Evolutionary conservation across 345 rosid genomes (phyloP).

Genomic region (Eucalyptus urophylla): DNA sequence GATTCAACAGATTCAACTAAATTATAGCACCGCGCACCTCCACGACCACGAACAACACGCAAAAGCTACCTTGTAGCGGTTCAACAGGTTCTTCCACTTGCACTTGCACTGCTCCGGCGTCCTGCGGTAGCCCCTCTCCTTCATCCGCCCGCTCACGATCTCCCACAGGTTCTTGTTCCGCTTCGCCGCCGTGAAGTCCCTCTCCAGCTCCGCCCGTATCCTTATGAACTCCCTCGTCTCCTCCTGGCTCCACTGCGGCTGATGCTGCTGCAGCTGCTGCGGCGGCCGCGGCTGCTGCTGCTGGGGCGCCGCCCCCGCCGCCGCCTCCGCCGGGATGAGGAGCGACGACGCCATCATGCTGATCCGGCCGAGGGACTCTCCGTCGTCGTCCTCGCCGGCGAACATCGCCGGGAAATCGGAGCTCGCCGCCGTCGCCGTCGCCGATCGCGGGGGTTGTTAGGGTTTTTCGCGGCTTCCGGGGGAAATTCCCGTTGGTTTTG

Average conservation of each 20-base stretch:
- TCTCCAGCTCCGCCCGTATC: conserved; percentile 37
- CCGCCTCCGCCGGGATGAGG: background rate
- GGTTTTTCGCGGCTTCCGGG: background rate
- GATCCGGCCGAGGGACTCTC: background rate
- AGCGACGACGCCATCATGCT: background rate
- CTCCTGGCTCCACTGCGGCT: conserved; percentile 35
- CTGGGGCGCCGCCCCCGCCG: background rate
- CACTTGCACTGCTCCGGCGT: conserved; percentile 54
- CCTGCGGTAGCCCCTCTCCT: conserved; percentile 29
- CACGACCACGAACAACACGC: background rate
- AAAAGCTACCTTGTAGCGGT: conserved; percentile 40
- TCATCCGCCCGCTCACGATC: conserved; percentile 24
- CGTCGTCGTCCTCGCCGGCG: background rate
- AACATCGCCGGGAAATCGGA: conserved; percentile 2
- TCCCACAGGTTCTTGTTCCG: conserved; percentile 46
- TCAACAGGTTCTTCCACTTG: conserved; percentile 57
- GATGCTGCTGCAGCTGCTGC: conserved; percentile 3
- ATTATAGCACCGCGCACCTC: background rate
- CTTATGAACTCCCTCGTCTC: conserved; percentile 39
- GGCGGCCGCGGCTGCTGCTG: background rate
- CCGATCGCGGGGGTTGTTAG: background rate
- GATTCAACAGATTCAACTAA: background rate
- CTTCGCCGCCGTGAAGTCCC: conserved; percentile 31
- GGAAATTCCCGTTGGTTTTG: background rate
- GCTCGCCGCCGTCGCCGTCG: background rate